phyloP scores from a whole-genome alignment of 495 filamentous ascomycete species.

The Schizothecium vesticola region DNA sequence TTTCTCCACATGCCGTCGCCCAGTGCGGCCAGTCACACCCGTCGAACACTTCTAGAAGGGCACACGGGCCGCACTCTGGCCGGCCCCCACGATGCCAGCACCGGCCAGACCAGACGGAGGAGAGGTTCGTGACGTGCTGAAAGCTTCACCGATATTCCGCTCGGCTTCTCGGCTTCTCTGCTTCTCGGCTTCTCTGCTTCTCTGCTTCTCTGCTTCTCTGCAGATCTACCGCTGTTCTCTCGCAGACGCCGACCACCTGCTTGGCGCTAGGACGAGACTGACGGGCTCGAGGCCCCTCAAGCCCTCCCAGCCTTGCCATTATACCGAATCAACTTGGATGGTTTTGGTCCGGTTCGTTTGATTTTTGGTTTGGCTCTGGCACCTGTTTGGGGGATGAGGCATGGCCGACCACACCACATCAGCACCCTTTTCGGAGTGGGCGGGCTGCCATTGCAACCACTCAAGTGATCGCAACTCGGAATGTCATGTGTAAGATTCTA shows the following conservation, averaged over 20 bases:
- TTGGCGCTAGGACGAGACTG: background rate
- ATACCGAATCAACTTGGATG: background rate
- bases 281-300: background rate
- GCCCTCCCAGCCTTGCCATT: background rate
- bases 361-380: background rate
- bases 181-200: conserved; percentile 14
- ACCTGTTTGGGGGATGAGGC: background rate
- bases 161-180: no score
- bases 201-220: conserved; percentile 18
- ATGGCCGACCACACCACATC: no score
- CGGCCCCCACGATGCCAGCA: background rate
- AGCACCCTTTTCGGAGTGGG: background rate
- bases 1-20: conserved; percentile 23
- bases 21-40: conserved; percentile 24
- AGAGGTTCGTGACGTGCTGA: conserved; percentile 19
- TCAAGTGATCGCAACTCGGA: background rate
- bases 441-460: background rate
- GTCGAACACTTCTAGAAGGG: conserved; percentile 36
- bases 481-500: background rate
- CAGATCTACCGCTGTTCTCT: conserved; percentile 22
- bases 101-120: background rate
- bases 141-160: conserved; percentile 20
- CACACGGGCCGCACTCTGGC: conserved; percentile 24
- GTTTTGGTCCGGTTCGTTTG: background rate
- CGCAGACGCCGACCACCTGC: conserved; percentile 8